These are phyloP conservation scores for Zhuliangozyma parablackwelliae DNA, from an alignment of 1,139 yeast species.

Conservation along the genomic window DNA sequence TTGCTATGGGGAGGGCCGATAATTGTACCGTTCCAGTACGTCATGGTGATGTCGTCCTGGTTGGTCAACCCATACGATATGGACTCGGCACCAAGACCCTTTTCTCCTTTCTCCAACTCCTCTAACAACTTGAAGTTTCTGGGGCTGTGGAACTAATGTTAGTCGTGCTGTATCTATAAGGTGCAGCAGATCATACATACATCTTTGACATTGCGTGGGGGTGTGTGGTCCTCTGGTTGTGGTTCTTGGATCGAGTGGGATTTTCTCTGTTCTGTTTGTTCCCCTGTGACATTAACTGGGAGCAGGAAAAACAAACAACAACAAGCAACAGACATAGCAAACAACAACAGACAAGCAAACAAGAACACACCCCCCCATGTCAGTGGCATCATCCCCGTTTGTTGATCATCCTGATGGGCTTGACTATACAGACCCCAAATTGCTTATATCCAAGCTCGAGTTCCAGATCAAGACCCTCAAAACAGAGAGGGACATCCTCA, in stretches of 20 bases:
- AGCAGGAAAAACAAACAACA: not conserved
- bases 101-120: constrained; percentile 96
- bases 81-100: constrained; percentile 94
- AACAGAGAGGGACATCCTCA: constrained; percentile 30
- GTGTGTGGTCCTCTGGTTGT: not conserved
- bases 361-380: not conserved
- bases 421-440: constrained; percentile 12
- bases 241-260: not conserved
- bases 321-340: not conserved
- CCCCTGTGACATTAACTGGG: not conserved
- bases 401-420: constrained; percentile 11
- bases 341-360: too few relatives aligned
- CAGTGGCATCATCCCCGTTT: constrained; percentile 15
- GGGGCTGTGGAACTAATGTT: constrained; percentile 47
- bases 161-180: too few relatives aligned
- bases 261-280: not conserved
- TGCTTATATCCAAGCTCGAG: constrained; percentile 24
- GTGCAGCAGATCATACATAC: constrained; percentile 21
- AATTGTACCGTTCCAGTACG: constrained; percentile 93
- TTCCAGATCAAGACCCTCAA: constrained; percentile 26
- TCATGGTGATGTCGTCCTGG: constrained; percentile 87
- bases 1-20: constrained; percentile 94
- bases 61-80: constrained; percentile 90
- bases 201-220: constrained; percentile 32
- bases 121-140: constrained; percentile 90